phyloP scores from a whole-genome alignment of 805 yeast genomes.

The Ogataea siamensis region DNA sequence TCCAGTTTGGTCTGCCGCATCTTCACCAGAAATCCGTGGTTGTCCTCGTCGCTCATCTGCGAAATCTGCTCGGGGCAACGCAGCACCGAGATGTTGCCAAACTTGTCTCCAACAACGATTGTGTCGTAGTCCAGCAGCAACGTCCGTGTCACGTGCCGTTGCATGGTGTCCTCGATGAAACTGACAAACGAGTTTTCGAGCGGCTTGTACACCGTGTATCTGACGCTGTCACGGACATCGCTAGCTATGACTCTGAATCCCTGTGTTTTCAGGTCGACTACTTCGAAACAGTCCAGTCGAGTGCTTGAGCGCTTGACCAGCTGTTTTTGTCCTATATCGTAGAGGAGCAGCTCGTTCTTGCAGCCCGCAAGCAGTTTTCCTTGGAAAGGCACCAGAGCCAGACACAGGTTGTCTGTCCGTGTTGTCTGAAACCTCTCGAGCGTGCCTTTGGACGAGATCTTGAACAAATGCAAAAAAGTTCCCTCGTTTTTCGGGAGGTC shows the following conservation, averaged over 20 bases:
- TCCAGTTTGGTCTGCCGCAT: constrained; percentile 45
- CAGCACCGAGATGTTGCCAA: constrained; percentile 73
- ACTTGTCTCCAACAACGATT: constrained; percentile 79
- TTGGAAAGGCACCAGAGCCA: constrained; percentile 52
- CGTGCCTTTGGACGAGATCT: constrained; percentile 34
- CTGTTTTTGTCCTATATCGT: constrained; percentile 77
- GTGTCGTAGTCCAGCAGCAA: constrained; percentile 70
- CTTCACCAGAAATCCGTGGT: constrained; percentile 40
- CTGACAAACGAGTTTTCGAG: constrained; percentile 51
- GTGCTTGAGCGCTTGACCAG: constrained; percentile 63
- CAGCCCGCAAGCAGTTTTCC: constrained; percentile 62
- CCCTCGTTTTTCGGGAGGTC: constrained; percentile 29
- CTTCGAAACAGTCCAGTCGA: constrained; percentile 43
- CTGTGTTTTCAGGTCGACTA: constrained; percentile 53
- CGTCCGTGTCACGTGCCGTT: constrained; percentile 64
- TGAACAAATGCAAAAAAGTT: constrained; percentile 39
- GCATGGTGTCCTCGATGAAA: constrained; percentile 66
- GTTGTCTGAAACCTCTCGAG: constrained; percentile 62
- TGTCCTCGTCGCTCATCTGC: constrained; percentile 49
- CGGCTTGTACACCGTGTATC: constrained; percentile 52
- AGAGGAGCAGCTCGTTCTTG: constrained; percentile 52
- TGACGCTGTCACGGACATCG: constrained; percentile 67
- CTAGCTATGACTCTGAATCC: constrained; percentile 65
- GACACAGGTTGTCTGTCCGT: constrained; percentile 43
- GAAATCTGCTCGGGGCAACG: constrained; percentile 56